Evolutionary conservation across 495 filamentous ascomycete genomes (phyloP).

Genomic region (Eremomyces bilateralis): DNA sequence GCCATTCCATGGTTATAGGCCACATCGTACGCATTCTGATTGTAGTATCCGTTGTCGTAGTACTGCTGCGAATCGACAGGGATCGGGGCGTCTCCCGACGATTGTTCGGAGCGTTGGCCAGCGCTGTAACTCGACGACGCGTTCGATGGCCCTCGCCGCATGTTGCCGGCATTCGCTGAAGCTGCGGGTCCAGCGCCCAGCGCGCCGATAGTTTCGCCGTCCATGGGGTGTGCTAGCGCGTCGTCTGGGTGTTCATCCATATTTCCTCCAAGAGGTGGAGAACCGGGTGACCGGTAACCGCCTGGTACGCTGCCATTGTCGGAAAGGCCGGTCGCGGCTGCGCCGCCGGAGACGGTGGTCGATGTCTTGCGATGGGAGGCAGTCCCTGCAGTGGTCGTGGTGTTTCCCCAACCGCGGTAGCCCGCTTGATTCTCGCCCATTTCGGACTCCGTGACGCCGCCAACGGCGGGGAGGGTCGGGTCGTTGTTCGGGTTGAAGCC

Average conservation of each 20-base stretch:
- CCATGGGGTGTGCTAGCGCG: constrained; percentile 36
- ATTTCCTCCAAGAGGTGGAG: constrained; percentile 41
- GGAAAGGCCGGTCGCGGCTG: constrained; percentile 38
- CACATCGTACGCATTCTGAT: too few species aligned
- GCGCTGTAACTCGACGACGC: constrained; percentile 90
- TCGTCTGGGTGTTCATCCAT: constrained; percentile 58
- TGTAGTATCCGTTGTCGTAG: constrained; percentile 33
- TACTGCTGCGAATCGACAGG: constrained; percentile 29
- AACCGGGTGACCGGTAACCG: constrained; percentile 35
- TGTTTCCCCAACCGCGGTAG: constrained; percentile 93
- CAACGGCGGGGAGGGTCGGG: constrained; percentile 53
- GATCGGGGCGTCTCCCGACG: constrained; percentile 47
- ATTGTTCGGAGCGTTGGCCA: constrained; percentile 61
- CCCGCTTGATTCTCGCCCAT: constrained; percentile 41
- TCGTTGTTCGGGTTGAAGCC: constrained; percentile 90
- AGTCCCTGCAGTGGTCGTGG: constrained; percentile 31
- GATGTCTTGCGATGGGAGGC: constrained; percentile 68
- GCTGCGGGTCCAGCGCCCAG: constrained; percentile 49
- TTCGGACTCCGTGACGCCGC: constrained; percentile 24
- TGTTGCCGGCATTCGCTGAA: constrained; percentile 40
- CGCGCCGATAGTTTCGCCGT: constrained; percentile 32
- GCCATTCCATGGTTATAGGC: constrained; percentile 7
- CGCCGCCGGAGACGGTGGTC: constrained; percentile 64
- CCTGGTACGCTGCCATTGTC: constrained; percentile 35
- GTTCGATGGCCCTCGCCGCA: constrained; percentile 83